Conservation (phyloP, 1,284 basidiomycete genomes). For the Leccinum ponderosum region DNA sequence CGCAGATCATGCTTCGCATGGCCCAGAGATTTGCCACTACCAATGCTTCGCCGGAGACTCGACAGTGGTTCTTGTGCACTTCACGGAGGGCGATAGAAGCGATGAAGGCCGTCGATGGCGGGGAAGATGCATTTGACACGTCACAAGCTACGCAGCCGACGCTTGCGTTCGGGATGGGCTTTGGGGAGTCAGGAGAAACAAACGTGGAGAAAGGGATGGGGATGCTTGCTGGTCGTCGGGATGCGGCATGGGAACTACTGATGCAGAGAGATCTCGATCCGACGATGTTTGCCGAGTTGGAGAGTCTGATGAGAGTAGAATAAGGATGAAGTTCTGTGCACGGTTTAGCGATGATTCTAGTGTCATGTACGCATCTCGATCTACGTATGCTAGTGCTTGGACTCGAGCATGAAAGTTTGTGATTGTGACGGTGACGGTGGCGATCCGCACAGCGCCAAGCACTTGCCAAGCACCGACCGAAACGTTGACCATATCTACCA, state of each 20-base stretch:
- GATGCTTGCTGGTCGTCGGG: constrained; percentile 71
- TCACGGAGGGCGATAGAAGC: constrained; percentile 81
- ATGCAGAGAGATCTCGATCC: constrained; percentile 68
- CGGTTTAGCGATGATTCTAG: constrained; percentile 5
- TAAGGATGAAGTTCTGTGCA: constrained; percentile 22
- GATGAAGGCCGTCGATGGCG: constrained; percentile 83
- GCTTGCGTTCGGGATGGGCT: constrained; percentile 74
- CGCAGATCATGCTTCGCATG: constrained; percentile 63
- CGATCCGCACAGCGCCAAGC: constrained; percentile 4
- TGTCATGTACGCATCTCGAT: constrained; percentile 9
- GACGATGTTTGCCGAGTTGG: constrained; percentile 71
- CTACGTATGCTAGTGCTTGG: constrained; percentile 11
- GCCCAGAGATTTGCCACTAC: constrained; percentile 58
- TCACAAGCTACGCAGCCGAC: constrained; percentile 54
- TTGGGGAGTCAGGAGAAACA: constrained; percentile 70
- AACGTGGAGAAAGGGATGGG: constrained; percentile 70
- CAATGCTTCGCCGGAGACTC: constrained; percentile 45
- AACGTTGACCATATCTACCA: constrained; percentile 31
- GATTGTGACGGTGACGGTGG: constrained; percentile 6
- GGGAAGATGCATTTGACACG: constrained; percentile 71
- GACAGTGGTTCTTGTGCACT: constrained; percentile 59
- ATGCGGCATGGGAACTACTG: constrained; percentile 68
- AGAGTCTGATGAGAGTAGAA: constrained; percentile 71
- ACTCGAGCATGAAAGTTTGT: not conserved
- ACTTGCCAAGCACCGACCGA: not conserved